A percentile compares a stretch with the other conserved stretches of the same genome.
These are phyloP conservation scores for Talaromyces sp. DNA, from an alignment of 2,329 filamentous ascomycete species.

Conservation along the genomic window DNA sequence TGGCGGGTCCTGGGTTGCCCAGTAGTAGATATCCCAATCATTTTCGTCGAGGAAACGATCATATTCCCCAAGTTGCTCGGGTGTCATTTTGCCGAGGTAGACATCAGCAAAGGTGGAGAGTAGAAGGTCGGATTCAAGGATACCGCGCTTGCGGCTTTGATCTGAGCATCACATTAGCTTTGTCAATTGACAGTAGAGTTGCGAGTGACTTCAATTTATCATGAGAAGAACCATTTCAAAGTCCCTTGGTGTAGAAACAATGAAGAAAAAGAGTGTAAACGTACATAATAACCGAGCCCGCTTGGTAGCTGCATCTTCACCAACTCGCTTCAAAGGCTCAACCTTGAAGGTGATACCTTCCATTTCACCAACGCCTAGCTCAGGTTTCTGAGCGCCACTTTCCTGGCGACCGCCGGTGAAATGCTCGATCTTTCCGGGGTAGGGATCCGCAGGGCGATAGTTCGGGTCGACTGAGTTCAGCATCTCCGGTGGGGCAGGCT, in stretches of 20 bases:
- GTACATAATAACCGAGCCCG: constrained; percentile 76
- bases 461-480: constrained; percentile 59
- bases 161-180: constrained; percentile 58
- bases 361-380: constrained; percentile 83
- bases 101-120: constrained; percentile 91
- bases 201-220: no score
- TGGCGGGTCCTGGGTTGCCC: constrained; percentile 82
- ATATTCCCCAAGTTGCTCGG: constrained; percentile 76
- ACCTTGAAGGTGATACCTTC: constrained; percentile 84
- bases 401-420: constrained; percentile 67
- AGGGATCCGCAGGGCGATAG: constrained; percentile 61
- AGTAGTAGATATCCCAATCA: constrained; percentile 99
- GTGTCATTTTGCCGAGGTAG: constrained; percentile 74
- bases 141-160: constrained; percentile 95
- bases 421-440: constrained; percentile 64
- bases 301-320: constrained; percentile 84
- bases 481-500: constrained; percentile 62
- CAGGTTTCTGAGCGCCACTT: constrained; percentile 57
- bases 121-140: constrained; percentile 91
- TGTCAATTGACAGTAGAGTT: background rate
- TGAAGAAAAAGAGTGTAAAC: constrained; percentile 25
- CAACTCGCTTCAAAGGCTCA: constrained; percentile 81
- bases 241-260: background rate
- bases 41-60: constrained; percentile 96
- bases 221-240: no score